Percentiles rank a stretch among this genome's conserved stretches.
Conservation (phyloP, 2,329 filamentous ascomycete species). For the Aspergillus jensenii region DNA sequence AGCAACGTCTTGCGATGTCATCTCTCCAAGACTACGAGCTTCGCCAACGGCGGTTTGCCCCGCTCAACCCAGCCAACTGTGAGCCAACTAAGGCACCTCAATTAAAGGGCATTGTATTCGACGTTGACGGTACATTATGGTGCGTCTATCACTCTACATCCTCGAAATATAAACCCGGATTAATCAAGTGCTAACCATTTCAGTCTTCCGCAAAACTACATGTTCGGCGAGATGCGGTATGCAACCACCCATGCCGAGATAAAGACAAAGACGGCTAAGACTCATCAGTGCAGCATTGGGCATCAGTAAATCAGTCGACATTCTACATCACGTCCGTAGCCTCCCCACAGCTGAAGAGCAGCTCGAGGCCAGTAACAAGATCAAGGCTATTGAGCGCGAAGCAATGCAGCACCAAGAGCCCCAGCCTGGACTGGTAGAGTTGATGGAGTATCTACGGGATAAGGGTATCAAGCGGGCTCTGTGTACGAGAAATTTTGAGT, state of each 20-base stretch:
- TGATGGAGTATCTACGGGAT: conserved; percentile 80
- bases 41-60: conserved; percentile 50
- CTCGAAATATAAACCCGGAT: not conserved
- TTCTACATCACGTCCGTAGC: conserved; percentile 80
- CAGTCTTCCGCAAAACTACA: conserved; percentile 89
- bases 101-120: conserved; percentile 71
- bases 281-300: conserved; percentile 55
- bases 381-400: conserved; percentile 74
- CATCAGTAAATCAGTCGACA: conserved; percentile 74
- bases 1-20: conserved; percentile 17
- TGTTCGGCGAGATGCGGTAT: conserved; percentile 85
- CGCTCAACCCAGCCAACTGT: conserved; percentile 41
- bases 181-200: not conserved
- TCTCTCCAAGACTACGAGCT: conserved; percentile 22
- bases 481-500: conserved; percentile 92
- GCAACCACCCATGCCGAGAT: not conserved
- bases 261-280: not conserved
- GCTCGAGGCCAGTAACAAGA: conserved; percentile 66
- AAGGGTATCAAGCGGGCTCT: conserved; percentile 73
- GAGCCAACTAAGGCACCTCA: conserved; percentile 36
- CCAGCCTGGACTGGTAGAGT: conserved; percentile 71
- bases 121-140: conserved; percentile 95
- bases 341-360: conserved; percentile 63
- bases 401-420: conserved; percentile 80
- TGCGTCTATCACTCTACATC: conserved; percentile 36